Conservation (phyloP, 345 rosid genomes). For the Conringia planisiliqua region DNA sequence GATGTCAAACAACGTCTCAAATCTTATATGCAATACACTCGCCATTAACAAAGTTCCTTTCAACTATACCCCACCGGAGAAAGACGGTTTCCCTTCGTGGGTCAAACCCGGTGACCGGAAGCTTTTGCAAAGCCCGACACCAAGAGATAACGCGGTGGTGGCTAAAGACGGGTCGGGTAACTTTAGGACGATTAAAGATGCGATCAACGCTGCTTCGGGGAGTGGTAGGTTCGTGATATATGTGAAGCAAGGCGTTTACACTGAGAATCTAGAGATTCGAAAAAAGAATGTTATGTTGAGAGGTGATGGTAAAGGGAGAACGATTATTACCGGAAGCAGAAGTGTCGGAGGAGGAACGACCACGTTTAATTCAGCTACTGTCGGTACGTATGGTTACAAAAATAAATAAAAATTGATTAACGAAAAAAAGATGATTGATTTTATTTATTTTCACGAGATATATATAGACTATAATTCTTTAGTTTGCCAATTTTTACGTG, state of each 20-base stretch:
- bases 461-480: background rate
- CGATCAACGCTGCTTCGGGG: conserved; percentile 60
- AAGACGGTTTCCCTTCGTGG: conserved; percentile 73
- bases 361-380: conserved; percentile 82
- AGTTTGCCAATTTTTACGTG: background rate
- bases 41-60: conserved; percentile 62
- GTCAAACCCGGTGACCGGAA: conserved; percentile 68
- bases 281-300: conserved; percentile 71
- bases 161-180: conserved; percentile 89
- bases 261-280: conserved; percentile 59
- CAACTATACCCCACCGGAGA: conserved; percentile 37
- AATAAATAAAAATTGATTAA: background rate
- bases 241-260: conserved; percentile 71
- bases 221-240: conserved; percentile 63
- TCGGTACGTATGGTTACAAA: conserved; percentile 54
- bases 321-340: conserved; percentile 75
- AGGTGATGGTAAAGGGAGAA: conserved; percentile 73
- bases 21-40: conserved; percentile 60
- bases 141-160: conserved; percentile 64
- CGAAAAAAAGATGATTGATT: background rate
- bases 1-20: conserved; percentile 75
- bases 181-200: conserved; percentile 59
- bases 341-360: conserved; percentile 87
- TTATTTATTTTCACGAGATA: background rate
- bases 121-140: conserved; percentile 55